Conservation (phyloP, 805 yeast species). For the Blastobotrys attinorum region DNA sequence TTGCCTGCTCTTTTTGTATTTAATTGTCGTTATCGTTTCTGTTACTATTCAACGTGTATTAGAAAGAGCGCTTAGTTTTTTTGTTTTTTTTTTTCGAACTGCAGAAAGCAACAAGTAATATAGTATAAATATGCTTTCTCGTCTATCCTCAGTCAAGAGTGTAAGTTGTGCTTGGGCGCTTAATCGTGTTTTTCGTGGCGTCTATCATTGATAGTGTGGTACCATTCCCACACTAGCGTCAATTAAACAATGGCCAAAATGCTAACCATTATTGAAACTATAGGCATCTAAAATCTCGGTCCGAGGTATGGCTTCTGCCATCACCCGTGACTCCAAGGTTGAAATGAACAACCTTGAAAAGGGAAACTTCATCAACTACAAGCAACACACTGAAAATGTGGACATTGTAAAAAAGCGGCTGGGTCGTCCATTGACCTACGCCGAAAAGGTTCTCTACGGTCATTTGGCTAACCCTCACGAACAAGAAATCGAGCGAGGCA, state of each 20-base stretch:
- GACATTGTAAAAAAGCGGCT: conserved; percentile 75
- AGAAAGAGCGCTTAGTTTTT: too few relatives aligned
- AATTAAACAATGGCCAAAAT: too few relatives aligned
- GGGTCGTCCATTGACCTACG: conserved; percentile 85
- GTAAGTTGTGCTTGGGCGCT: not conserved
- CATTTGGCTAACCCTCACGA: conserved; percentile 91
- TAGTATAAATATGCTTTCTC: not conserved
- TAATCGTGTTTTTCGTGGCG: too few relatives aligned
- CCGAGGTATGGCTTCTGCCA: conserved; percentile 4
- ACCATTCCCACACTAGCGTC: too few relatives aligned
- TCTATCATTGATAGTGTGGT: too few relatives aligned
- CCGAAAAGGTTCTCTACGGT: conserved; percentile 91
- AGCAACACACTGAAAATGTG: conserved; percentile 81
- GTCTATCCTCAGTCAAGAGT: not conserved
- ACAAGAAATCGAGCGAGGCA: conserved; percentile 79
- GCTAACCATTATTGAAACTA: too few relatives aligned
- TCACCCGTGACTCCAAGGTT: conserved; percentile 65
- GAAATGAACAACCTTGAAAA: conserved; percentile 54
- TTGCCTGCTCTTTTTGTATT: too few relatives aligned
- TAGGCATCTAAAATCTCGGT: conserved; percentile 1
- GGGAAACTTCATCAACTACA: conserved; percentile 84
- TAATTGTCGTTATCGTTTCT: too few relatives aligned
- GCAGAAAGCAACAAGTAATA: not conserved
- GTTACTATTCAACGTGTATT: too few relatives aligned
- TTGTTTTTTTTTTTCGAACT: too few relatives aligned